These are phyloP conservation scores for Azolla pinnata DNA, from an alignment of 75 land plant genomes.

Conservation along the genomic window DNA sequence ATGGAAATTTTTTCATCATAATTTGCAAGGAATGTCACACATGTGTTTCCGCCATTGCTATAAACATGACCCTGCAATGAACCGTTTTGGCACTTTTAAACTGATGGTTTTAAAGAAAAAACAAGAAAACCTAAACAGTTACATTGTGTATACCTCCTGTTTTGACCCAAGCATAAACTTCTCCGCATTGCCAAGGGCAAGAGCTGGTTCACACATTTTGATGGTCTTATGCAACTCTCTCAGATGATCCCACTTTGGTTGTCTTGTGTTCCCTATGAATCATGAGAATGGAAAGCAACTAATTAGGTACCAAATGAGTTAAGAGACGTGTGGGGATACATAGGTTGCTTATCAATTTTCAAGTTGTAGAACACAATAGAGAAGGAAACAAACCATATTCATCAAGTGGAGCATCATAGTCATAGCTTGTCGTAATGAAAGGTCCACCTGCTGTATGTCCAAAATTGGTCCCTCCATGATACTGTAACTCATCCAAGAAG, in stretches of 20 bases:
- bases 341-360: no score
- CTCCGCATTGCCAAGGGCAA: slow-evolving; percentile 39
- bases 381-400: slow-evolving; percentile 65
- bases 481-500: no score
- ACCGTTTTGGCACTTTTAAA: background rate
- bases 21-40: slow-evolving; percentile 71
- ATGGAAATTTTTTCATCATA: slow-evolving; percentile 43
- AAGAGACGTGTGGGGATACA: no score
- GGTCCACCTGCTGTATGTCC: slow-evolving; percentile 72
- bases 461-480: slow-evolving; percentile 72
- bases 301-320: no score
- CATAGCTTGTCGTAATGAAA: slow-evolving; percentile 69
- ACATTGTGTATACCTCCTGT: slow-evolving; percentile 85
- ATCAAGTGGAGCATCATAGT: slow-evolving; percentile 80
- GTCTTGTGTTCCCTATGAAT: no score
- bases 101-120: background rate
- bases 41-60: slow-evolving; percentile 34
- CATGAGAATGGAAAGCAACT: no score
- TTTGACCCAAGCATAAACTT: slow-evolving; percentile 43
- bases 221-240: slow-evolving; percentile 62
- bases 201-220: slow-evolving; percentile 51
- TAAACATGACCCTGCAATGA: slow-evolving; percentile 49
- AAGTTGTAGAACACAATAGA: no score
- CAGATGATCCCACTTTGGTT: slow-evolving; percentile 88
- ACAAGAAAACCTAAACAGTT: slow-evolving; percentile 4